These are phyloP conservation scores for Trypethelium eluteriae DNA, from an alignment of 495 filamentous ascomycete species.

Conservation along the genomic window DNA sequence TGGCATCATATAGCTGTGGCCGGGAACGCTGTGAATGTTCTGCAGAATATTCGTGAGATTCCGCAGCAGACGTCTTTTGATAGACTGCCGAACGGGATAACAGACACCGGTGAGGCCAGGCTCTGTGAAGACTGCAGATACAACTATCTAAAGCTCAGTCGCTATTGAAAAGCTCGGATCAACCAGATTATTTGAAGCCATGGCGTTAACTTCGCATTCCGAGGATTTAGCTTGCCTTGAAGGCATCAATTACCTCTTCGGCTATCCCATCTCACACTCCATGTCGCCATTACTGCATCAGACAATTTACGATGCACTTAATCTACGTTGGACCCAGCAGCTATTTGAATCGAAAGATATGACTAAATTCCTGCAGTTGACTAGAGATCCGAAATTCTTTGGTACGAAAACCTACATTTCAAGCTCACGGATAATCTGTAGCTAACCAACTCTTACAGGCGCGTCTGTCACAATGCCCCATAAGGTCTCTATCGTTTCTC, in stretches of 20 bases:
- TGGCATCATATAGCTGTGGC: too few species aligned
- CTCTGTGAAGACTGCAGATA: too few species aligned
- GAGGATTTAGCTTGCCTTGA: conserved; percentile 34
- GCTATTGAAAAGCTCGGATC: too few species aligned
- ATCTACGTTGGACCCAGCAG: conserved; percentile 55
- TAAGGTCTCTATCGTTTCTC: conserved; percentile 61
- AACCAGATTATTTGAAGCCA: not conserved
- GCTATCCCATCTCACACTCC: conserved; percentile 57
- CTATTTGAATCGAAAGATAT: conserved; percentile 49
- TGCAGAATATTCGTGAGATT: too few species aligned
- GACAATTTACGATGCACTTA: conserved; percentile 52
- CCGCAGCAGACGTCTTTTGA: too few species aligned
- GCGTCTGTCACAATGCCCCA: conserved; percentile 68
- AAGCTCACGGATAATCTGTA: conserved; percentile 1
- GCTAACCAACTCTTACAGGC: conserved; percentile 29
- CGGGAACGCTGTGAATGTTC: too few species aligned
- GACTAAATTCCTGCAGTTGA: conserved; percentile 43
- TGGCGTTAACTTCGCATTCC: not conserved
- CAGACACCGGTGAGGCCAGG: too few species aligned
- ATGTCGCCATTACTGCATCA: conserved; percentile 62
- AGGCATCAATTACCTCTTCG: conserved; percentile 48
- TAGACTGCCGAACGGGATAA: too few species aligned
- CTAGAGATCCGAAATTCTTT: conserved; percentile 47
- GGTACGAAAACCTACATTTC: conserved; percentile 27
- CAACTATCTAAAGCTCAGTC: too few species aligned